Evolutionary conservation across 805 yeast genomes (phyloP).

Genomic region (Grigorovia jiainica): DNA sequence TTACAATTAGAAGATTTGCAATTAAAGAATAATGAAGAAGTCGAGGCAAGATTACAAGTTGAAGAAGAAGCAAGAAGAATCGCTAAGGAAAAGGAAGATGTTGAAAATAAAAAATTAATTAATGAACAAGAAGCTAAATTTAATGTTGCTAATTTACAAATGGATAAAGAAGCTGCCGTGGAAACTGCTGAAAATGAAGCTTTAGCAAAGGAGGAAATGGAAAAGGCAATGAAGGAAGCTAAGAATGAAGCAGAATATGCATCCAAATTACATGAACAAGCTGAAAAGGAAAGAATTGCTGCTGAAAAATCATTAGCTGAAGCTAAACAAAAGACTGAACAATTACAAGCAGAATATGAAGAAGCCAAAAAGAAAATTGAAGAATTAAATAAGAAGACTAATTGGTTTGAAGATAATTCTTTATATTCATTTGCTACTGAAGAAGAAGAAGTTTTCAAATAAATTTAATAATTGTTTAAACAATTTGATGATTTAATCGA

Average conservation of each 20-base stretch:
- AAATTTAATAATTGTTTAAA: not conserved
- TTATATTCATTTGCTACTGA: slow-evolving; percentile 33
- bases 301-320: slow-evolving; percentile 2
- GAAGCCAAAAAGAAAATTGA: not conserved
- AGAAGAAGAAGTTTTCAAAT: slow-evolving; percentile 38
- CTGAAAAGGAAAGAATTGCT: not conserved
- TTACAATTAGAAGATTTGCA: slow-evolving; percentile 10
- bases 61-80: not conserved
- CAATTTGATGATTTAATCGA: no score
- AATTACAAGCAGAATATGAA: slow-evolving; percentile 9
- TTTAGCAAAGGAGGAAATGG: not conserved
- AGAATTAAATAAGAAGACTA: not conserved
- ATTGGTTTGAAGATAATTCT: slow-evolving; percentile 1
- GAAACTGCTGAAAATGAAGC: not conserved
- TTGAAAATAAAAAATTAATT: slow-evolving; percentile 11
- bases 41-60: not conserved
- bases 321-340: not conserved
- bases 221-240: slow-evolving; percentile 35
- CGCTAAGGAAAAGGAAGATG: slow-evolving; percentile 2
- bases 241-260: slow-evolving; percentile 8
- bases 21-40: slow-evolving; percentile 8
- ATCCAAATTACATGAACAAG: slow-evolving; percentile 4
- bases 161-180: not conserved
- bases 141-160: slow-evolving; percentile 1
- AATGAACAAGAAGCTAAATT: slow-evolving; percentile 17